Evolutionary conservation across 2,329 filamentous ascomycete species (phyloP).

Genomic region (Aureobasidium sp.): DNA sequence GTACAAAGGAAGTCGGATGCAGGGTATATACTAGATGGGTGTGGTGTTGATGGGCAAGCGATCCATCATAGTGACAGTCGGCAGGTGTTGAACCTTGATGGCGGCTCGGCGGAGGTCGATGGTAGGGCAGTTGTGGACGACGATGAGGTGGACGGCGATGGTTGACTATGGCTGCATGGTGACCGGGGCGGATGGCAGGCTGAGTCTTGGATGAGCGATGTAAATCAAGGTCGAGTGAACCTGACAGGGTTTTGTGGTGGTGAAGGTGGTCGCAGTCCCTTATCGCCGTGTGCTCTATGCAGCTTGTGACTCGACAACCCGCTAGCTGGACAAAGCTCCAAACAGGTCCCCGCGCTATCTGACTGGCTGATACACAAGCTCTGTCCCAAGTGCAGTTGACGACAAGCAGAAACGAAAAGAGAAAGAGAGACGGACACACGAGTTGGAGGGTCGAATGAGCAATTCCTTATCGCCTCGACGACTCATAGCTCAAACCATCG

Average conservation of each 20-base stretch:
- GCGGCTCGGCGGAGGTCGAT: neutral
- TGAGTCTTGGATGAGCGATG: neutral
- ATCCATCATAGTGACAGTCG: slow-evolving; percentile 11
- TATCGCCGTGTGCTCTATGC: neutral
- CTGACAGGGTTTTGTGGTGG: neutral
- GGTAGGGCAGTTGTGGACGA: neutral
- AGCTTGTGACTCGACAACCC: slow-evolving; percentile 11
- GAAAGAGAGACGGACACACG: neutral
- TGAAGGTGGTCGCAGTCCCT: neutral
- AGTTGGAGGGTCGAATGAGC: neutral
- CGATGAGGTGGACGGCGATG: neutral
- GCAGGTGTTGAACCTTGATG: slow-evolving; percentile 11
- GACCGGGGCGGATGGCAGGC: neutral
- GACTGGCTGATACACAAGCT: neutral
- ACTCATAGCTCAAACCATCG: neutral
- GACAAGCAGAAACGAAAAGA: neutral
- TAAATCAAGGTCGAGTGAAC: neutral
- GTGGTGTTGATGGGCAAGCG: neutral
- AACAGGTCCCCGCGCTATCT: neutral
- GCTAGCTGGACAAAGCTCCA: neutral
- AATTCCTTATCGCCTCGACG: slow-evolving; percentile 6
- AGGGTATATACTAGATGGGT: slow-evolving; percentile 5
- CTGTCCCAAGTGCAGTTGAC: neutral
- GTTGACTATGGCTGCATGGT: slow-evolving; percentile 6
- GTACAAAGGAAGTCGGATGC: neutral